These are phyloP conservation scores for Penicillium turbatum DNA, from an alignment of 495 filamentous ascomycete genomes.

Conservation along the genomic window DNA sequence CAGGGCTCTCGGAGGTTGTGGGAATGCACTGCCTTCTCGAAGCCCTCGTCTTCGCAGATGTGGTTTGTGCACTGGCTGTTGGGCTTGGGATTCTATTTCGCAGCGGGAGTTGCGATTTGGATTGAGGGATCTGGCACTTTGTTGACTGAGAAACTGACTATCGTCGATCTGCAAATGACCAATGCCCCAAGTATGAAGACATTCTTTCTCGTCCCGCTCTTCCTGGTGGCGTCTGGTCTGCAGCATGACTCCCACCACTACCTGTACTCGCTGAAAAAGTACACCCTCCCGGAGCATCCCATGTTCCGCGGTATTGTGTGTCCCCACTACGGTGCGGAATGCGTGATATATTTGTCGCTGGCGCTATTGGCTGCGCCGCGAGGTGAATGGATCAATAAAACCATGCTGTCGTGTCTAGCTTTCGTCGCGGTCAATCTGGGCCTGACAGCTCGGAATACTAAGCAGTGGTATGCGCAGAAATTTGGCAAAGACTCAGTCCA, in stretches of 20 bases:
- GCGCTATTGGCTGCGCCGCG: slow-evolving; percentile 67
- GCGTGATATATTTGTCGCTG: slow-evolving; percentile 75
- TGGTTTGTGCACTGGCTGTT: slow-evolving; percentile 76
- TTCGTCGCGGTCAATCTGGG: slow-evolving; percentile 81
- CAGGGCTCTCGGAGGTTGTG: slow-evolving; percentile 72
- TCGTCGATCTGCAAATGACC: slow-evolving; percentile 28
- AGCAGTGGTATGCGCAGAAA: slow-evolving; percentile 72
- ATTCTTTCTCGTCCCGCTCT: slow-evolving; percentile 57
- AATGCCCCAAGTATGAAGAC: slow-evolving; percentile 54
- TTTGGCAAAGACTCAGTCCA: slow-evolving; percentile 68
- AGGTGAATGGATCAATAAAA: slow-evolving; percentile 62
- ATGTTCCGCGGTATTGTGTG: slow-evolving; percentile 68
- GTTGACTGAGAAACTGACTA: slow-evolving; percentile 10
- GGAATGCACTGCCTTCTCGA: slow-evolving; percentile 62
- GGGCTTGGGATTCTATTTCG: slow-evolving; percentile 73
- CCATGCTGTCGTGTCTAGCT: slow-evolving; percentile 59
- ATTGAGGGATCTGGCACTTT: slow-evolving; percentile 62
- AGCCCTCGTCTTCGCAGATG: slow-evolving; percentile 69
- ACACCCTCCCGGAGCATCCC: slow-evolving; percentile 70
- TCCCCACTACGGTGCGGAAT: slow-evolving; percentile 92
- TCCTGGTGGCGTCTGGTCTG: slow-evolving; percentile 67
- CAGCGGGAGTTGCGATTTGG: slow-evolving; percentile 72
- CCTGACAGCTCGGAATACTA: slow-evolving; percentile 71
- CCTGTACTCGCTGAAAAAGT: slow-evolving; percentile 76
- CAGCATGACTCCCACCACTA: slow-evolving; percentile 81